These are phyloP conservation scores for Carallia pectinifolia DNA, from an alignment of 345 rosid species.

Conservation along the genomic window DNA sequence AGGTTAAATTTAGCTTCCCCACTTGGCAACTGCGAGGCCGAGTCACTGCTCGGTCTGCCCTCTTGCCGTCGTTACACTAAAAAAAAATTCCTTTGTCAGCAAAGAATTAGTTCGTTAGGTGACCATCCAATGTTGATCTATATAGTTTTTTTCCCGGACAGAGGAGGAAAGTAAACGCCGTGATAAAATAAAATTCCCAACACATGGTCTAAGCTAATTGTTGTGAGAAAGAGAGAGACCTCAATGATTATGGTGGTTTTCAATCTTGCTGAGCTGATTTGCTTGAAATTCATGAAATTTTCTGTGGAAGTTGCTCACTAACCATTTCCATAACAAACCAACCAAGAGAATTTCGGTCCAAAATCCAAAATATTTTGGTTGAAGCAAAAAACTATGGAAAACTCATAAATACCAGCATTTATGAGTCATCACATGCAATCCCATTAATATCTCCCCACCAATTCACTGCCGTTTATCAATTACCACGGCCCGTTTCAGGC, in stretches of 20 bases:
- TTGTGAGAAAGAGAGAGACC: neutral
- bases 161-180: too few species aligned
- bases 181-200: too few species aligned
- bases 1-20: neutral
- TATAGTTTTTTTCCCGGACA: too few species aligned
- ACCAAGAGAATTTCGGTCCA: constrained; percentile 11
- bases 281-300: neutral
- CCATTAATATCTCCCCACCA: constrained; percentile 40
- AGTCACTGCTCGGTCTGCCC: neutral
- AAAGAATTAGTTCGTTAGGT: too few species aligned
- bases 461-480: neutral
- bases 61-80: neutral
- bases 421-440: constrained; percentile 56
- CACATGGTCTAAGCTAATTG: neutral
- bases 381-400: neutral
- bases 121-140: too few species aligned
- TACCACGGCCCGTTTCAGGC: neutral
- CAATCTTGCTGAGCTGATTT: neutral
- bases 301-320: neutral
- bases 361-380: constrained; percentile 12
- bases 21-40: neutral
- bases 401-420: constrained; percentile 36
- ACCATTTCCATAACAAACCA: neutral
- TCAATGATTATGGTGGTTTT: neutral
- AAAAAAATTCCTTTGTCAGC: neutral